Percentiles rank a stretch among this genome's conserved stretches.
These are phyloP conservation scores for Malassezia yamatoensis DNA, from an alignment of 1,284 basidiomycete genomes.

Conservation along the genomic window DNA sequence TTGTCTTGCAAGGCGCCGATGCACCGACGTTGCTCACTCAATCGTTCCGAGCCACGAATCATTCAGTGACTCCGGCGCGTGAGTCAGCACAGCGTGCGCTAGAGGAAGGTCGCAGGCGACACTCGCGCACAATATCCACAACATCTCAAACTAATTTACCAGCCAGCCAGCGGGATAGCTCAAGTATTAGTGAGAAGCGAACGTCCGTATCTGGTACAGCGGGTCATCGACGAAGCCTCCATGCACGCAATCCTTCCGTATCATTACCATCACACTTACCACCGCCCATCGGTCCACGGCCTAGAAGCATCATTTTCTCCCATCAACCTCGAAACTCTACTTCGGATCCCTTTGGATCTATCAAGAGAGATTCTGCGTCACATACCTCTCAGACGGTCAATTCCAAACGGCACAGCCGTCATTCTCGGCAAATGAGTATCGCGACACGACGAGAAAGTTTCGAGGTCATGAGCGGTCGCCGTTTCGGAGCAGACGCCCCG, in stretches of 20 bases:
- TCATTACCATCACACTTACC: background rate
- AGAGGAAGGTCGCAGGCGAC: conserved; percentile 3
- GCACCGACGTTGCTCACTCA: conserved; percentile 9
- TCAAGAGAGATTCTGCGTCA: background rate
- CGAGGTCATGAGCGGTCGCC: conserved; percentile 13
- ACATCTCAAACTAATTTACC: background rate
- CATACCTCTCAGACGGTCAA: background rate
- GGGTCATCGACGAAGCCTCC: background rate
- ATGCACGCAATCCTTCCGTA: conserved; percentile 1
- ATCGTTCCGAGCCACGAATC: conserved; percentile 2
- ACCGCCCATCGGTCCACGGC: background rate
- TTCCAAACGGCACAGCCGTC: conserved; percentile 4
- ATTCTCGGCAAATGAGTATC: conserved; percentile 16
- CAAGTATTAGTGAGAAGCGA: no score
- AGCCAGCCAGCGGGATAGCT: background rate
- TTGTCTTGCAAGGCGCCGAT: conserved; percentile 5
- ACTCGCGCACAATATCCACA: conserved; percentile 8
- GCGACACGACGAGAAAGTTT: conserved; percentile 12
- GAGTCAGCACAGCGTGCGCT: conserved; percentile 15
- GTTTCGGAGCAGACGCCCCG: background rate
- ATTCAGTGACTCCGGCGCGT: background rate
- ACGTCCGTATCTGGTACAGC: background rate
- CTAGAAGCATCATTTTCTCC: background rate
- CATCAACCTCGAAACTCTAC: background rate
- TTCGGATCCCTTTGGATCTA: background rate